These are phyloP conservation scores for Evernia prunastri DNA, from an alignment of 495 filamentous ascomycete genomes.

Conservation along the genomic window DNA sequence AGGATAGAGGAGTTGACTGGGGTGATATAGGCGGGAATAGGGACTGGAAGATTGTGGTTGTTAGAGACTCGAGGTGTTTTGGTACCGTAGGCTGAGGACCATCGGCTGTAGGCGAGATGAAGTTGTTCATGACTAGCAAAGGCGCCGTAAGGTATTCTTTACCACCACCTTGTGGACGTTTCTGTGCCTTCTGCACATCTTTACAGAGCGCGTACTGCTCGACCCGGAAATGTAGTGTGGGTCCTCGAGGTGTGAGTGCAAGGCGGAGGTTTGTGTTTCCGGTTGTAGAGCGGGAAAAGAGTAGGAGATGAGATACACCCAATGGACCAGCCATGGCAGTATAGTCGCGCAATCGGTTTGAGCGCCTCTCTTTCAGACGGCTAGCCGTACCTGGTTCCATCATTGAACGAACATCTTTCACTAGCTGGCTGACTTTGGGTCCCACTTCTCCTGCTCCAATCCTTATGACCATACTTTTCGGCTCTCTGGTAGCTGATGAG, in stretches of 20 bases:
- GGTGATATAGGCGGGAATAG: slow-evolving; percentile 96
- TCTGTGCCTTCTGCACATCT: slow-evolving; percentile 73
- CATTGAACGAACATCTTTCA: slow-evolving; percentile 82
- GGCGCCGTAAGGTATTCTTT: slow-evolving; percentile 80
- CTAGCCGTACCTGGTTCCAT: slow-evolving; percentile 94
- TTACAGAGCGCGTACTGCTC: slow-evolving; percentile 93
- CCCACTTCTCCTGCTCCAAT: slow-evolving; percentile 93
- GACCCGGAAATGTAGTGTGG: slow-evolving; percentile 91
- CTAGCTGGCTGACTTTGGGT: slow-evolving; percentile 82
- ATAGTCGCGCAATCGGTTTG: slow-evolving; percentile 87
- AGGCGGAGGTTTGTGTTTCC: slow-evolving; percentile 92
- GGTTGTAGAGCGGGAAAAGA: slow-evolving; percentile 83
- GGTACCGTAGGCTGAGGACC: slow-evolving; percentile 61
- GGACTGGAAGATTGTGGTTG: slow-evolving; percentile 90
- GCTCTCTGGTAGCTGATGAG: slow-evolving; percentile 52
- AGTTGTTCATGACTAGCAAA: slow-evolving; percentile 97
- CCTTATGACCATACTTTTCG: slow-evolving; percentile 97
- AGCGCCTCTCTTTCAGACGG: slow-evolving; percentile 78
- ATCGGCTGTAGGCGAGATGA: slow-evolving; percentile 54
- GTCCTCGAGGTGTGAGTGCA: slow-evolving; percentile 80
- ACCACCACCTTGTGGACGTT: slow-evolving; percentile 70
- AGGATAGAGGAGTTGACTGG: slow-evolving; percentile 76
- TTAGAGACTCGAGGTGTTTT: slow-evolving; percentile 87
- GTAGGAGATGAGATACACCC: slow-evolving; percentile 86
- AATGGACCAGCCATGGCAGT: slow-evolving; percentile 92